Evolutionary conservation across 2,329 filamentous ascomycete genomes (phyloP), one percentile per base, ranked within the genome.

Genomic region (Pseudocercospora fijiensis): DNA sequence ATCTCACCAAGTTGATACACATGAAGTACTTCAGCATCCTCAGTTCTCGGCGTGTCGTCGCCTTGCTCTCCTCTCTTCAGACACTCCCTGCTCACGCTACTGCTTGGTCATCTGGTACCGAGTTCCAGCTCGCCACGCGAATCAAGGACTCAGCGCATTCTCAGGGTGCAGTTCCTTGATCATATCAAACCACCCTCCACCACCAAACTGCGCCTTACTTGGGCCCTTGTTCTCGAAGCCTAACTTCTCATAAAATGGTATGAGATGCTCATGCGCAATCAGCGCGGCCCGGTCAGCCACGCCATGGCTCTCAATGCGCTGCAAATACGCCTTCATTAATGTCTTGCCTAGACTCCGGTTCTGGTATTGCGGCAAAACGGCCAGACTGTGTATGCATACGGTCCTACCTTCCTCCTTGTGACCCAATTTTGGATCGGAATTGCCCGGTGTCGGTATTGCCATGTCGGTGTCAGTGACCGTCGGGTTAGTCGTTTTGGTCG

Each of bases 161-260:
- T 57, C 51, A 22, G 57, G 45, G 27, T 66, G 60, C 43, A 74
- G 56, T n/a, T 73, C 70, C 41, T 65, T 76, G 76, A 92, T 90
- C 90, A 96, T 87, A 75, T 95, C 88, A 70, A 86, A 83, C 92
- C 92, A 96, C 18, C 86, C 88, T 30, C 91, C 90, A 41, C 91
- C 91, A 20, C 88, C 90, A 78, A 92, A 92, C 63, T 85, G 81
- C 57, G 86, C 88, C 64, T 85, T 79, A 76, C 91, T 95, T 57
- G 82, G 79, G 0, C 92, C 91, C 28, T 83, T 77, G 69, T 88
- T 85, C 69, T 80, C 80, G 75, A 95, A 96, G 0, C 91, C 87
- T 69, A 91, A 84, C n/a, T 83, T 83, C 74, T 88, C 84, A 75
- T 96, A 97, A 75, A 90, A 96, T 0, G 80, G 80, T 26, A 94